Conservation (phyloP, 2,329 filamentous ascomycete species). For the Nannizzia gypsea region DNA sequence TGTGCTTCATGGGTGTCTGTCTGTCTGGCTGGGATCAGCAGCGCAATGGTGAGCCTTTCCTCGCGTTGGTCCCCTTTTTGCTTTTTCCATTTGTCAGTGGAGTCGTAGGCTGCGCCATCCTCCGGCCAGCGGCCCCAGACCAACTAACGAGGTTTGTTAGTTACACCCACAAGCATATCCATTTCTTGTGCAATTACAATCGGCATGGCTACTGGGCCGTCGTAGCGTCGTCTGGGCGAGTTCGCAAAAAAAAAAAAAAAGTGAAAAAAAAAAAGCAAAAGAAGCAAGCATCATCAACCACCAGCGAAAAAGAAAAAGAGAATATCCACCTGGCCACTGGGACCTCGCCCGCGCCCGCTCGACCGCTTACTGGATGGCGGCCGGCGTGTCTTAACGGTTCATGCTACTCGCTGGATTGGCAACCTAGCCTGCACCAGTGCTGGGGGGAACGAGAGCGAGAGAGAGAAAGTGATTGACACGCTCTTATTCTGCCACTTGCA, state of each 20-base stretch:
- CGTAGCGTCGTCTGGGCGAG: background rate
- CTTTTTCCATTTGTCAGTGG: background rate
- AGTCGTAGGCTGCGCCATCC: slow-evolving; percentile 6
- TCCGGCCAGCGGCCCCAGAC: slow-evolving; percentile 7
- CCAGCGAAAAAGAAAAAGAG: background rate
- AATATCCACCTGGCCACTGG: background rate
- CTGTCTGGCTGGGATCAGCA: background rate
- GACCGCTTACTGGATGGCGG: background rate
- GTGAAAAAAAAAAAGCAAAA: background rate
- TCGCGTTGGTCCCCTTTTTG: background rate
- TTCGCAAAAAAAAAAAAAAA: background rate
- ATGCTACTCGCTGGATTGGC: slow-evolving; percentile 6
- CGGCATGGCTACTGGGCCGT: slow-evolving; percentile 3
- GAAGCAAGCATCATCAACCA: background rate
- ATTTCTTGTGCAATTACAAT: slow-evolving; percentile 4
- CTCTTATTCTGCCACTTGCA: background rate
- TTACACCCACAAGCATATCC: slow-evolving; percentile 4
- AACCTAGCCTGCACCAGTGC: background rate
- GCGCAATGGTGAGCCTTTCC: background rate
- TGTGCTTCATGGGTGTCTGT: background rate
- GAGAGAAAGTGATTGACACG: background rate
- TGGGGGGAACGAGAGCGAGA: background rate
- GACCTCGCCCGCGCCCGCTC: slow-evolving; percentile 2
- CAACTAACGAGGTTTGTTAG: slow-evolving; percentile 5
- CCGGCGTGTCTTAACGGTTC: slow-evolving; percentile 6